Evolutionary conservation across 2,329 filamentous ascomycete species (phyloP).

Genomic region (Aspergillus flavus): DNA sequence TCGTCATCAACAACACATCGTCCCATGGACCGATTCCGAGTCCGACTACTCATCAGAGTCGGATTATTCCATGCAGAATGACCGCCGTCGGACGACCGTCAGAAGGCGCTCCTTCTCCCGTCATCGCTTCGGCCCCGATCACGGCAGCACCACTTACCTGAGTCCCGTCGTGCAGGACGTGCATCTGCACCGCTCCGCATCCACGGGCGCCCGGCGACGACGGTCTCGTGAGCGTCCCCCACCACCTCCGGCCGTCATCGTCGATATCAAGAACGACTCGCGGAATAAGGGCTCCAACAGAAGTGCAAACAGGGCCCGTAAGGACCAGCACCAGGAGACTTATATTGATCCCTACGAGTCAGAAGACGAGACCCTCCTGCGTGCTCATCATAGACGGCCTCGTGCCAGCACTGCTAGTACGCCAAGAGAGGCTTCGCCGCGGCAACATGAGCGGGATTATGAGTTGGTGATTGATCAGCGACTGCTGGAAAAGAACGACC

Average conservation of each 20-base stretch:
- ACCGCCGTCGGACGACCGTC: slow-evolving; percentile 24
- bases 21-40: slow-evolving; percentile 28
- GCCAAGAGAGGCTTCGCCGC: slow-evolving; percentile 29
- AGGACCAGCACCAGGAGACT: slow-evolving; percentile 17
- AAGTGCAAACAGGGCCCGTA: slow-evolving; percentile 21
- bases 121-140: slow-evolving; percentile 27
- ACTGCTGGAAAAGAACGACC: slow-evolving; percentile 36
- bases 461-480: slow-evolving; percentile 39
- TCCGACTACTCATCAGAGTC: slow-evolving; percentile 40
- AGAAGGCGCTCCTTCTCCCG: slow-evolving; percentile 39
- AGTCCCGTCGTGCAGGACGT: slow-evolving; percentile 28
- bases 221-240: slow-evolving; percentile 19
- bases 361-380: slow-evolving; percentile 28
- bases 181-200: slow-evolving; percentile 37
- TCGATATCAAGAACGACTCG: slow-evolving; percentile 40
- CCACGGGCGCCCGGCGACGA: slow-evolving; percentile 36
- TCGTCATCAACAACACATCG: slow-evolving; percentile 10
- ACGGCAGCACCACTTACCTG: slow-evolving; percentile 27
- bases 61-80: slow-evolving; percentile 35
- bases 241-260: slow-evolving; percentile 32
- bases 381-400: slow-evolving; percentile 20
- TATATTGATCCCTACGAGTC: slow-evolving; percentile 26
- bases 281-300: slow-evolving; percentile 32
- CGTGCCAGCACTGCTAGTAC: slow-evolving; percentile 26
- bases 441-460: slow-evolving; percentile 31